Evolutionary conservation across 345 rosid genomes (phyloP).

Genomic region (Pugionium dolabratum): DNA sequence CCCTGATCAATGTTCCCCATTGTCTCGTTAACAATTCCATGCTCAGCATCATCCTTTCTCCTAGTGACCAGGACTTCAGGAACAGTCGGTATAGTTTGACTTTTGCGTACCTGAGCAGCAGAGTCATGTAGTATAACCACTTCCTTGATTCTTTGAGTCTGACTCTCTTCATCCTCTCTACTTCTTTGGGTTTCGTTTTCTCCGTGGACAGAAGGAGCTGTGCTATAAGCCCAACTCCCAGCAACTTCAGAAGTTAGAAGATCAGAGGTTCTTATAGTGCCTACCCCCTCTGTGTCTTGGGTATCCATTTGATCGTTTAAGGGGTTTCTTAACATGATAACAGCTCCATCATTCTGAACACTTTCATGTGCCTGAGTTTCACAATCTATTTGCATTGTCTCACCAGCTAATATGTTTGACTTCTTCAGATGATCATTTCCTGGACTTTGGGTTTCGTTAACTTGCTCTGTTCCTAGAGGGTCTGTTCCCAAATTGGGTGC

Average conservation of each 20-base stretch:
- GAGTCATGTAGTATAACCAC: slow-evolving; percentile 47
- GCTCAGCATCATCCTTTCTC: slow-evolving; percentile 41
- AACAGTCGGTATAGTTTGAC: slow-evolving; percentile 58
- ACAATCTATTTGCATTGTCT: slow-evolving; percentile 82
- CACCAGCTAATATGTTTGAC: slow-evolving; percentile 51
- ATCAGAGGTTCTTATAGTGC: slow-evolving; percentile 68
- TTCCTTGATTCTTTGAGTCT: slow-evolving; percentile 37
- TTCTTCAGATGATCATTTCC: slow-evolving; percentile 46
- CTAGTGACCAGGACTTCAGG: slow-evolving; percentile 37
- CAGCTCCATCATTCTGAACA: slow-evolving; percentile 42
- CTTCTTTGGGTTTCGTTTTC: slow-evolving; percentile 63
- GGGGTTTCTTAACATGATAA: slow-evolving; percentile 38
- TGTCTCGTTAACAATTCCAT: slow-evolving; percentile 57
- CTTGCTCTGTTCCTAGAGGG: slow-evolving; percentile 68
- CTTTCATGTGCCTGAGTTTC: slow-evolving; percentile 56
- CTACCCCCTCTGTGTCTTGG: slow-evolving; percentile 67
- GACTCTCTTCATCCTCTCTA: slow-evolving; percentile 52
- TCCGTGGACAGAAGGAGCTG: slow-evolving; percentile 79
- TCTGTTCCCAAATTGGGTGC: slow-evolving; percentile 60
- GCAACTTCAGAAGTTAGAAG: slow-evolving; percentile 85
- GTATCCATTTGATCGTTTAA: slow-evolving; percentile 42
- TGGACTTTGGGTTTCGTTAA: slow-evolving; percentile 77
- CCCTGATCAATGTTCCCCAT: no score
- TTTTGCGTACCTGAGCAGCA: slow-evolving; percentile 51
- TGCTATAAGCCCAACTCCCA: slow-evolving; percentile 88